Conservation (phyloP, 2,329 filamentous ascomycete genomes). For the Penicillium paneum region DNA sequence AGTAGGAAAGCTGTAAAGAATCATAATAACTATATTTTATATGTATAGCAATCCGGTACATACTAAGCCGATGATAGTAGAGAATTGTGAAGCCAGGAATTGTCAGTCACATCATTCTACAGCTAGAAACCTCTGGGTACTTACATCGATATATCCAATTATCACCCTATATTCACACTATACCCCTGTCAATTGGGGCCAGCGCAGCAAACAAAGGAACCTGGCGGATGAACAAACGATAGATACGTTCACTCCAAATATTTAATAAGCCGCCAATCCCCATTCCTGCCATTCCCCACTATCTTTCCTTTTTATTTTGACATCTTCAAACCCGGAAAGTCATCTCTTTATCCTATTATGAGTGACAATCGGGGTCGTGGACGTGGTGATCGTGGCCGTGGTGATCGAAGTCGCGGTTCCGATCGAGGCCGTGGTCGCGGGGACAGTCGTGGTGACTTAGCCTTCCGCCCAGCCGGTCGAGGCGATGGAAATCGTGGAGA, state of each 20-base stretch:
- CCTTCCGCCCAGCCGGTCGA: constrained; percentile 9
- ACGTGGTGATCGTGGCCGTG: constrained; percentile 18
- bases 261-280: neutral
- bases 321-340: neutral
- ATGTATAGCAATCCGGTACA: neutral
- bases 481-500: constrained; percentile 11
- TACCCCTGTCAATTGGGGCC: neutral
- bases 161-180: neutral
- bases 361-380: constrained; percentile 11
- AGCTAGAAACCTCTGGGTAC: neutral
- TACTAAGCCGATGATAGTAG: too few species aligned
- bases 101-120: neutral
- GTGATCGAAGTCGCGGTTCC: constrained; percentile 26
- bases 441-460: constrained; percentile 25
- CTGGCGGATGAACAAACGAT: neutral
- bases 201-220: neutral
- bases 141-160: neutral
- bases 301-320: neutral
- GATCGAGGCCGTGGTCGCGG: constrained; percentile 23
- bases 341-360: neutral
- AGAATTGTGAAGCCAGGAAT: too few species aligned
- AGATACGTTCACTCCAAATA: neutral
- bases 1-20: neutral
- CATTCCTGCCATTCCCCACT: neutral
- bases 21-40: neutral